These are phyloP conservation scores for Triangularia verruculosa DNA, from an alignment of 2,329 filamentous ascomycete genomes.

Conservation along the genomic window DNA sequence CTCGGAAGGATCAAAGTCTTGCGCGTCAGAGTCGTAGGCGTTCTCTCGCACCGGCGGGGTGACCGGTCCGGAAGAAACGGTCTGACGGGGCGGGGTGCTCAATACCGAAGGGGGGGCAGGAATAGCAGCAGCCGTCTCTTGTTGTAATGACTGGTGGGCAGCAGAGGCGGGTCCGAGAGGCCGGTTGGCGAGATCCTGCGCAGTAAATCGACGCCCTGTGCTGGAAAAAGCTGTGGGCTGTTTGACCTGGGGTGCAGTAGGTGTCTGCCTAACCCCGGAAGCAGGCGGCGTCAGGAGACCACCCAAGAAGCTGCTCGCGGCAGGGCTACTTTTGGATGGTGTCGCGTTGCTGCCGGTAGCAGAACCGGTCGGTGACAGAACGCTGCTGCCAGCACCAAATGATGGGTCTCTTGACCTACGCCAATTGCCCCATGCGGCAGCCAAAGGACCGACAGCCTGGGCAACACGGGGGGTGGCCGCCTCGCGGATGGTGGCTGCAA, in stretches of 20 bases:
- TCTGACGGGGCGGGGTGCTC: constrained; percentile 43
- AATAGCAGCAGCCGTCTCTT: constrained; percentile 28
- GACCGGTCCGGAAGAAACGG: constrained; percentile 40
- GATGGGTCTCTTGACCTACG: constrained; percentile 60
- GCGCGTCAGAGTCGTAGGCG: constrained; percentile 61
- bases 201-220: constrained; percentile 57
- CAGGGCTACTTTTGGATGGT: constrained; percentile 56
- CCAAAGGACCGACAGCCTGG: constrained; percentile 70
- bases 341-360: constrained; percentile 46
- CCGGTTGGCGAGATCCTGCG: constrained; percentile 46
- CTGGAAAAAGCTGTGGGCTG: constrained; percentile 61
- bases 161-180: constrained; percentile 31
- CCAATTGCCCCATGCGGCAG: constrained; percentile 98
- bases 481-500: constrained; percentile 73
- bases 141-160: neutral
- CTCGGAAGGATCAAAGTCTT: constrained; percentile 32
- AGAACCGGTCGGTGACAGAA: constrained; percentile 42
- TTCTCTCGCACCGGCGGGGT: constrained; percentile 60
- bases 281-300: constrained; percentile 89
- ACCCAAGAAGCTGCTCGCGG: constrained; percentile 62
- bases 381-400: constrained; percentile 40
- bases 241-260: constrained; percentile 37
- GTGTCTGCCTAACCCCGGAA: constrained; percentile 64
- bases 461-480: constrained; percentile 79
- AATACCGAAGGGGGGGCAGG: constrained; percentile 41